phyloP scores from a whole-genome alignment of 345 rosid species.

The Ailanthus altissimus region DNA sequence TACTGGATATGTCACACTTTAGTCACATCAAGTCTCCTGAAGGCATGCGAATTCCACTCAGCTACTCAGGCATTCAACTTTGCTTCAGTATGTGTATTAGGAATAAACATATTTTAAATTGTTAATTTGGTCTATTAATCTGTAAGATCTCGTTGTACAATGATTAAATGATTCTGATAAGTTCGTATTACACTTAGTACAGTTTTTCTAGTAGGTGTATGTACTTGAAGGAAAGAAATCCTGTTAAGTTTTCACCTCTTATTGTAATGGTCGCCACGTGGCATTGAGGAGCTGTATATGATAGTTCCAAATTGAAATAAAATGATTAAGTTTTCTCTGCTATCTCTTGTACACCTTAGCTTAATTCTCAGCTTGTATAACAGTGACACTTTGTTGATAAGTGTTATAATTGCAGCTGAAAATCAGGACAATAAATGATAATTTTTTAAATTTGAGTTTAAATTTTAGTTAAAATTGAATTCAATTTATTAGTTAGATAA shows the following conservation, averaged over 20 bases:
- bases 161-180: not conserved
- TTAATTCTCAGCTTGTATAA: not conserved
- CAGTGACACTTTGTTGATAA: too few species aligned
- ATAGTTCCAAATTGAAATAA: not conserved
- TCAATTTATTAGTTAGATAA: too few species aligned
- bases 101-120: conserved; percentile 5
- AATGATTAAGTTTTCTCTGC: not conserved
- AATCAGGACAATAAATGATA: too few species aligned
- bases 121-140: not conserved
- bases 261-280: not conserved
- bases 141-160: not conserved
- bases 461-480: too few species aligned
- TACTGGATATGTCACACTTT: conserved; percentile 89
- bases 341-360: not conserved
- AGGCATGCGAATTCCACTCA: conserved; percentile 70
- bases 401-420: too few species aligned
- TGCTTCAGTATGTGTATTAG: conserved; percentile 38
- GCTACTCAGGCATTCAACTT: conserved; percentile 38
- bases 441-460: too few species aligned
- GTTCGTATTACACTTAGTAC: not conserved
- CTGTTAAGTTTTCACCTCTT: not conserved
- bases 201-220: not conserved
- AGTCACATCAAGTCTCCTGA: conserved; percentile 94
- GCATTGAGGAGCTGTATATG: not conserved
- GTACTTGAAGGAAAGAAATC: not conserved